phyloP scores from a whole-genome alignment of 345 rosid species.

The Sonneratia caseolaris region DNA sequence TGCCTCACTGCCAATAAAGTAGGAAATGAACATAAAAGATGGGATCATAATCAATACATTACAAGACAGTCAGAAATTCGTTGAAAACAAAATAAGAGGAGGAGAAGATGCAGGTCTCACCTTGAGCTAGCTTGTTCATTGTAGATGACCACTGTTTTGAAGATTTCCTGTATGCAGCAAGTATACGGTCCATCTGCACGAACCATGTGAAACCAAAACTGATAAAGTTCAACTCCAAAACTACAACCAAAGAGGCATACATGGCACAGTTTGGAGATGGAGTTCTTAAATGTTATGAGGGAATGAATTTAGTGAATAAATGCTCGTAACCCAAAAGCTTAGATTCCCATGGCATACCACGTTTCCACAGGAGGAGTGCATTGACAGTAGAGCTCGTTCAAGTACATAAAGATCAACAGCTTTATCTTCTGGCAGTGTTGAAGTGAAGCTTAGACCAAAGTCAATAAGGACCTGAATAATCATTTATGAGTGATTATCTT shows the following conservation, averaged over 20 bases:
- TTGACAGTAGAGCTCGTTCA: slow-evolving; percentile 81
- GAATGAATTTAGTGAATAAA: neutral
- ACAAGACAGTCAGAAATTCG: neutral
- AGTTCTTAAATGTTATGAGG: neutral
- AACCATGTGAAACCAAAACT: slow-evolving; percentile 2
- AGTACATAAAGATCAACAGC: slow-evolving; percentile 94
- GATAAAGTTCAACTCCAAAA: slow-evolving; percentile 3
- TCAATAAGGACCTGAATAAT: slow-evolving; percentile 67
- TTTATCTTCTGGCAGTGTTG: slow-evolving; percentile 88
- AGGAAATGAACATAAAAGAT: slow-evolving; percentile 5
- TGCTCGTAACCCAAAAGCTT: neutral
- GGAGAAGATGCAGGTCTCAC: slow-evolving; percentile 34
- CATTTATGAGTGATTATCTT: slow-evolving; percentile 12
- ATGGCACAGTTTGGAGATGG: neutral
- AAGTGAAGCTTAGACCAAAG: slow-evolving; percentile 91
- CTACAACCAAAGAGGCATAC: neutral
- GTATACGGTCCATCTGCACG: slow-evolving; percentile 70
- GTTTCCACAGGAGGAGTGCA: slow-evolving; percentile 96
- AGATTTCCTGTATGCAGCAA: slow-evolving; percentile 72
- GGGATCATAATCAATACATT: neutral
- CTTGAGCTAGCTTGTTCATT: slow-evolving; percentile 91
- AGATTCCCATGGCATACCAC: slow-evolving; percentile 51
- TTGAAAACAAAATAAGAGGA: neutral
- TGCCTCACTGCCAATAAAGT: slow-evolving; percentile 51
- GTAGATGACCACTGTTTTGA: slow-evolving; percentile 97